Percentiles rank a stretch among this genome's conserved stretches.
phyloP scores from a whole-genome alignment of 1,139 yeast genomes.

The Hansenula lynferdii region DNA sequence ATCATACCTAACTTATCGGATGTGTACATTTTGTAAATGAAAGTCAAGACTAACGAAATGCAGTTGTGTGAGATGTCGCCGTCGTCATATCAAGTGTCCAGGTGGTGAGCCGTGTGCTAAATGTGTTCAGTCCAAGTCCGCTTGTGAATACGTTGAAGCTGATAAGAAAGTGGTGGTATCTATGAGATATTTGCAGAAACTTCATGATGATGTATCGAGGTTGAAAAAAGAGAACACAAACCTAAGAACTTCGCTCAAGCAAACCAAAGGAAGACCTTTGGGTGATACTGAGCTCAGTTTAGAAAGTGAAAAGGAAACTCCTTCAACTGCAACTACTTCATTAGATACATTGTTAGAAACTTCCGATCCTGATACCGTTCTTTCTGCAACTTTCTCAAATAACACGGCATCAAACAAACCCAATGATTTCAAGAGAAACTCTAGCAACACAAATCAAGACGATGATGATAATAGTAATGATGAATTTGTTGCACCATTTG shows the following conservation, averaged over 20 bases:
- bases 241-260: conserved; percentile 42
- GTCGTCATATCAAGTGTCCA: conserved; percentile 75
- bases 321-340: neutral
- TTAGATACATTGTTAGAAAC: conserved; percentile 15
- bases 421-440: too few relatives aligned
- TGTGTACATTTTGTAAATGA: too few relatives aligned
- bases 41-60: too few relatives aligned
- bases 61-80: conserved; percentile 64
- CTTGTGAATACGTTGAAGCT: conserved; percentile 74
- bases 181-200: conserved; percentile 61
- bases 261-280: neutral
- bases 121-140: conserved; percentile 52
- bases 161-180: conserved; percentile 77
- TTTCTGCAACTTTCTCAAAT: conserved; percentile 20
- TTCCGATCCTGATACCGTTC: conserved; percentile 17
- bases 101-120: conserved; percentile 76
- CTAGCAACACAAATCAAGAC: neutral
- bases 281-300: neutral
- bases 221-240: conserved; percentile 50
- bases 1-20: too few relatives aligned
- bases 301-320: conserved; percentile 4
- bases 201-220: conserved; percentile 58
- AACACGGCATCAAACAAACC: conserved; percentile 19
- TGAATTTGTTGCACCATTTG: conserved; percentile 60
- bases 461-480: conserved; percentile 14